phyloP scores from a whole-genome alignment of 306 rosid genomes.

The Rubus idaeus region DNA sequence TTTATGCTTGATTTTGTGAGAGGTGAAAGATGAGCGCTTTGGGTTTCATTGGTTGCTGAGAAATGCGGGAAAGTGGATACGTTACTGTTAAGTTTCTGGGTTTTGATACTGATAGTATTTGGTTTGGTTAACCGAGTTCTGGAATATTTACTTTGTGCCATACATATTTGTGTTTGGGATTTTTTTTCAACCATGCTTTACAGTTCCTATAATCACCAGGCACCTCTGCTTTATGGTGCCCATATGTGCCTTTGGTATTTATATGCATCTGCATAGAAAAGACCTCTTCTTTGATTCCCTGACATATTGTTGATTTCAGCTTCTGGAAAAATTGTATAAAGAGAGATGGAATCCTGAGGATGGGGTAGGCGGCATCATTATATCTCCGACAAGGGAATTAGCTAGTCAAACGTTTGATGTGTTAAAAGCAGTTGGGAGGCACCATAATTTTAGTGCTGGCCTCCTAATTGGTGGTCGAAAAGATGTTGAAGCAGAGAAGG shows the following conservation, averaged over 20 bases:
- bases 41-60: not conserved
- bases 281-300: not conserved
- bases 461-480: conserved; percentile 92
- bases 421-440: conserved; percentile 58
- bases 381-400: conserved; percentile 89
- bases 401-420: conserved; percentile 81
- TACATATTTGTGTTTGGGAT: not conserved
- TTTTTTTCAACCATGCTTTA: not conserved
- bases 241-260: not conserved
- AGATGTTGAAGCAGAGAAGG: conserved; percentile 72
- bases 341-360: conserved; percentile 80
- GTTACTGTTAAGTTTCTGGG: not conserved
- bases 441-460: conserved; percentile 86
- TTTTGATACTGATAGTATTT: not conserved
- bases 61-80: not conserved
- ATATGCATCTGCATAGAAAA: not conserved
- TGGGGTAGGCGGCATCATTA: conserved; percentile 86
- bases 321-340: conserved; percentile 73
- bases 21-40: not conserved
- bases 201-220: not conserved
- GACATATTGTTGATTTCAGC: conserved; percentile 42
- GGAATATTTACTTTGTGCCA: not conserved
- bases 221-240: not conserved
- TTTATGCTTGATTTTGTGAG: not conserved
- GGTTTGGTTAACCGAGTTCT: not conserved